Evolutionary conservation across 306 rosid species (phyloP).

Genomic region (Cicer pinnatifidum): DNA sequence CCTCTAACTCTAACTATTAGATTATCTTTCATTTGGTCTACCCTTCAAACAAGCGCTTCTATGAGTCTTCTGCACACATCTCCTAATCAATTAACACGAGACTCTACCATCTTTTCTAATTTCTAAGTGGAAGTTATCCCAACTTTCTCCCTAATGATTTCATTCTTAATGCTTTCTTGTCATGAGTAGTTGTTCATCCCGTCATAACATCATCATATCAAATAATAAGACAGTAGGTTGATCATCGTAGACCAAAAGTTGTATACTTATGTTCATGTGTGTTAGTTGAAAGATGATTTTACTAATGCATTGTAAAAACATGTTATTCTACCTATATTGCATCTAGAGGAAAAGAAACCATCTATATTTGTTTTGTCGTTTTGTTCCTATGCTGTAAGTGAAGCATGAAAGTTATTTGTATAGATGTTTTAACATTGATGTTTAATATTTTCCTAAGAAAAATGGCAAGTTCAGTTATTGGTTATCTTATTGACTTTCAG

Average conservation of each 20-base stretch:
- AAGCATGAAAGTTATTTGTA: constrained; percentile 22
- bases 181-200: background rate
- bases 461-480: background rate
- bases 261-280: background rate
- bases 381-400: constrained; percentile 1
- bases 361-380: constrained; percentile 31
- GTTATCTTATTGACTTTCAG: constrained; percentile 48
- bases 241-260: background rate
- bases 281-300: constrained; percentile 14
- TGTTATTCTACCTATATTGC: constrained; percentile 14
- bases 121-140: background rate
- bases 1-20: background rate
- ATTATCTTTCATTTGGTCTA: background rate
- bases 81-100: background rate
- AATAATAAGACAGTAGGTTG: background rate
- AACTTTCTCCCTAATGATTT: background rate
- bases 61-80: background rate
- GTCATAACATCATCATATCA: background rate
- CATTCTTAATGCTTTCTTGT: background rate
- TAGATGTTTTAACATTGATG: constrained; percentile 5
- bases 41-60: background rate
- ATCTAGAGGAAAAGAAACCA: constrained; percentile 15
- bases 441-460: constrained; percentile 19
- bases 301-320: background rate
- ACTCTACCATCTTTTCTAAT: background rate